Base-by-base conservation (phyloP, 805 yeast species). In the Sugiyamaella smithiae region DNA sequence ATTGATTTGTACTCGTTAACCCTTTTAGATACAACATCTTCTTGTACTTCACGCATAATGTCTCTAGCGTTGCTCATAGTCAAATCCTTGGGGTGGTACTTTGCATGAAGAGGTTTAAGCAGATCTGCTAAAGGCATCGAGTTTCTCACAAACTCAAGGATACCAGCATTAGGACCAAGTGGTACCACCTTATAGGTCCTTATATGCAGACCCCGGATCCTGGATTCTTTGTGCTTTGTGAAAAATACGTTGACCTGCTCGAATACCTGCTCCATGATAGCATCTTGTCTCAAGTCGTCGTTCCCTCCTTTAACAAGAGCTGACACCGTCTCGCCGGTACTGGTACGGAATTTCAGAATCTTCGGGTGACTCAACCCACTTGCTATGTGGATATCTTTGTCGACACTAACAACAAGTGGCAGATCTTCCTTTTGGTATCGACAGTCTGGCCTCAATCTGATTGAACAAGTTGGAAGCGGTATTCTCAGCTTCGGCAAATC, bases 221-320 rank as follows among this genome's bases (percentile, higher is more conserved):
- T 64, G 0, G 91, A 73, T 26, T 77, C 78, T 45, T 73, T 73
- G 59, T 86, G 81, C 20, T 69, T 69, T 8, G 57, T 64, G 48
- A 91, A 73, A 31, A 88, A 76, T 11, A 71, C 66, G 60, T 90
- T 89, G 12, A 89, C 96, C 59, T 89, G 87, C 17, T 77, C 84
- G 65, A 95, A 93, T 1, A 91, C 98, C 63, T 93, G 98, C 64
- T 91, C 95, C 99, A 93, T 95, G 49, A 93, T 88, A 0, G 96
- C 86, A 67, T 93, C 99, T 67, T 95, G 99, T 45, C 98, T 71
- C 45, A 93, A 69, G 67, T 93, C 99, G 67, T 93, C 99, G 7
- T 87, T 76, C 4, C 95, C 89, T 22, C 88, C 88, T 62, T 93
- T 93, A 55, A 90, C 68, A 16, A 93, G 69, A 61, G 84, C 75